Evolutionary conservation across 202 grass and related monocot genomes (phyloP), one percentile per base, ranked within the genome.

Genomic region (Bolboschoenoplectus hybrid): DNA sequence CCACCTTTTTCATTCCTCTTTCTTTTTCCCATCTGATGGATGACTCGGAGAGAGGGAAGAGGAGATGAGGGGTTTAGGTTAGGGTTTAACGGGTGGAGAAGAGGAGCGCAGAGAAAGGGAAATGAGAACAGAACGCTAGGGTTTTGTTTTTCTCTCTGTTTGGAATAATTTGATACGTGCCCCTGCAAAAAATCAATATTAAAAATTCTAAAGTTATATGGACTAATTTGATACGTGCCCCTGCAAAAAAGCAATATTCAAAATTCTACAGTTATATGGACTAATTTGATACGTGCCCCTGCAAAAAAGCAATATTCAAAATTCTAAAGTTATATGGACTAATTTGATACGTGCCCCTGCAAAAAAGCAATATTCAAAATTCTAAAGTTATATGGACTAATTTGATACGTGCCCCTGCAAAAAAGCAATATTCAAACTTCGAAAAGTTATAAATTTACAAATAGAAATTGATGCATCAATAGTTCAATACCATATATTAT

Each of bases 1-100:
- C 91, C 86, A 35, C 52, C 78, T 19, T 85, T 86, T 14, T 85
- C 74, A 50, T 51, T 86, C 78, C 94, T 88, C 81, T 95, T 98
- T 53, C 88, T 88, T 89, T 97, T 97, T 6, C 91, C 95, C 95
- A 98, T 98, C 67, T 79, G 35, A 41, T 35, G 60, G 7, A 13
- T 11, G 7, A 13, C 6, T 39, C n/a, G 6, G 82, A 41, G 3
- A 53, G 56, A 51, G 53, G 16, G 68, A 57, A 64, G 14, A 19
- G 74, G 81, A 87, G 51, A 35, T 49, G 68, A 44, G 17, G 40
- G 16, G 58, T 74, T 56, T 43, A 45, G 68, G 13, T 9, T 26
- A 62, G 69, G 83, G 83, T 70, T 85, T 85, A 69, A 44, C 32
- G 1, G 57, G 51, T 55, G 7, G 67, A 58, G 41, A 63, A 55